Percentiles rank a stretch among this genome's conserved stretches.
phyloP scores from a whole-genome alignment of 257 asterid genomes.

The Solanum lycopersicoides region DNA sequence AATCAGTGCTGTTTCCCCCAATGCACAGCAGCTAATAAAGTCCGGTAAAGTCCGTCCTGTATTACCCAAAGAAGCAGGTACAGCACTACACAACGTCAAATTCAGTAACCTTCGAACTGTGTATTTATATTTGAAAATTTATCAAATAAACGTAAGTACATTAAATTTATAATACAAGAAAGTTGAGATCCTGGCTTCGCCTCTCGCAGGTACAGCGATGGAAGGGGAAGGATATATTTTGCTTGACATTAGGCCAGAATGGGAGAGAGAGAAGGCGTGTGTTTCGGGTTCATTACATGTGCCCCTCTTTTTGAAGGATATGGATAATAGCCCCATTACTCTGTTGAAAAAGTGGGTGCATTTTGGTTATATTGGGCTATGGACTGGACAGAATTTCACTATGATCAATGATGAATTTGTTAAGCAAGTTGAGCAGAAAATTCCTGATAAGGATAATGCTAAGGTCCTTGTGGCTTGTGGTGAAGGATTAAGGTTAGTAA shows the following conservation, averaged over 20 bases:
- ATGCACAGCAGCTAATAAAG: conserved; percentile 58
- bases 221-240: conserved; percentile 55
- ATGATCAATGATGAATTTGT: conserved; percentile 56
- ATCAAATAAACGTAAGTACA: background rate
- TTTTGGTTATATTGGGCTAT: conserved; percentile 83
- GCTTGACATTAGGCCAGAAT: conserved; percentile 81
- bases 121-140: background rate
- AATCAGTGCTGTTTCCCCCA: conserved; percentile 37
- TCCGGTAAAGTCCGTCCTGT: conserved; percentile 68
- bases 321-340: conserved; percentile 62
- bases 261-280: conserved; percentile 87
- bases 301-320: conserved; percentile 76
- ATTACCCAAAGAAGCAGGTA: conserved; percentile 62
- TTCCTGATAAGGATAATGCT: conserved; percentile 54
- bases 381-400: conserved; percentile 87
- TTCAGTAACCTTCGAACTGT: background rate
- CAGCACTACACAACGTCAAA: background rate
- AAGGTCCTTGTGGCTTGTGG: conserved; percentile 90
- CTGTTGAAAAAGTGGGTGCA: conserved; percentile 92
- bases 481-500: conserved; percentile 66
- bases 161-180: background rate
- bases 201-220: conserved; percentile 39
- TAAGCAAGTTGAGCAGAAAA: conserved; percentile 35
- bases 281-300: conserved; percentile 74
- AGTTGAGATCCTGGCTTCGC: background rate